phyloP scores from a whole-genome alignment of 441 rosid species.

The Viola pubescens region DNA sequence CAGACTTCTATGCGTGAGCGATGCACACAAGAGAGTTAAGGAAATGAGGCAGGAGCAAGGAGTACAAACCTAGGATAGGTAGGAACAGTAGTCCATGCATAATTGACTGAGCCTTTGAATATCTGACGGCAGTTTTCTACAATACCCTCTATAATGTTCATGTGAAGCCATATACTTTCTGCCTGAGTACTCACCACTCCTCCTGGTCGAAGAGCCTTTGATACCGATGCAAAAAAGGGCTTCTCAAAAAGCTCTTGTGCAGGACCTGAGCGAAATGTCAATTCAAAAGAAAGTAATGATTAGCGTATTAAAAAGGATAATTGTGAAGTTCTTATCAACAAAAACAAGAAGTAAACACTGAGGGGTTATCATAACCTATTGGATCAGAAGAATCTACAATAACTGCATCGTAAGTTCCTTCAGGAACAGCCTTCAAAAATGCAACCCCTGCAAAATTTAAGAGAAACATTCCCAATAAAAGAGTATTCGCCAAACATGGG shows the following conservation, averaged over 20 bases:
- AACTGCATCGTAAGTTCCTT: conserved; percentile 80
- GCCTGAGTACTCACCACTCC: conserved; percentile 92
- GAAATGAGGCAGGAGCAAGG: not conserved
- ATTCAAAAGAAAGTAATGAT: not conserved
- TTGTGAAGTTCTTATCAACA: not conserved
- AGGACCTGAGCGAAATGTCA: conserved; percentile 45
- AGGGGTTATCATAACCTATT: conserved; percentile 36
- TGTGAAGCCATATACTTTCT: conserved; percentile 96
- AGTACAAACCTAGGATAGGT: conserved; percentile 72
- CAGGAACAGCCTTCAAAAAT: conserved; percentile 63
- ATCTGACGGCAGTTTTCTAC: conserved; percentile 71
- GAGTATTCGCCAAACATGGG: not conserved
- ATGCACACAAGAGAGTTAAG: not conserved
- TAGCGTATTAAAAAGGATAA: not conserved
- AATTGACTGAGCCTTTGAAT: conserved; percentile 85
- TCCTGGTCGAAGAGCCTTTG: conserved; percentile 87
- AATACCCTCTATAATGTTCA: conserved; percentile 89
- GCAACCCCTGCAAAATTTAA: conserved; percentile 57
- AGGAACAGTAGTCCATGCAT: conserved; percentile 98
- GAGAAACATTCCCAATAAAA: not conserved
- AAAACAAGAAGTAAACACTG: conserved; percentile 2
- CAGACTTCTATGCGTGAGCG: not conserved
- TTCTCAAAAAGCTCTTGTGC: conserved; percentile 93
- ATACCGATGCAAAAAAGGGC: conserved; percentile 70
- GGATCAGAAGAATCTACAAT: conserved; percentile 95